Evolutionary conservation across 1,284 basidiomycete genomes (phyloP).

Genomic region (Pterula multifida): DNA sequence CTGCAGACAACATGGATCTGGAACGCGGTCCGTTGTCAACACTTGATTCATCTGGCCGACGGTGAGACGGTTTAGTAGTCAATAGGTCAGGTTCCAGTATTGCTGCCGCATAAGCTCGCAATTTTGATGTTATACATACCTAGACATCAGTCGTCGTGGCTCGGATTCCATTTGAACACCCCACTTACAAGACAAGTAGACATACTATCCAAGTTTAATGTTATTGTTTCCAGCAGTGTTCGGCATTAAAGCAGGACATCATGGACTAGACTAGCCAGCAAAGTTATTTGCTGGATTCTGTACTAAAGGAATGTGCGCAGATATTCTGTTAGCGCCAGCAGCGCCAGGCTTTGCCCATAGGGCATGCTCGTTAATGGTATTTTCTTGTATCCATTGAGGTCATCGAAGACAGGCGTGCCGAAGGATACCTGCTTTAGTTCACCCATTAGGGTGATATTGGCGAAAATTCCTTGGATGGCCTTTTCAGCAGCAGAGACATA

Average conservation of each 20-base stretch:
- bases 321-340: conserved; percentile 34
- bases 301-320: conserved; percentile 29
- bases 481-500: conserved; percentile 33
- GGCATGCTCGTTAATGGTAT: conserved; percentile 53
- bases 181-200: too few species aligned
- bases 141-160: too few species aligned
- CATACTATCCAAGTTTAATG: too few species aligned
- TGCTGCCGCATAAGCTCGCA: not conserved
- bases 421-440: conserved; percentile 46
- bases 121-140: too few species aligned
- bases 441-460: conserved; percentile 38
- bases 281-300: too few species aligned
- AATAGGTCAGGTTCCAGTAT: conserved; percentile 10
- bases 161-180: too few species aligned
- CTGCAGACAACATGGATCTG: conserved; percentile 17
- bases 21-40: conserved; percentile 14
- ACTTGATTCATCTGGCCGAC: conserved; percentile 22
- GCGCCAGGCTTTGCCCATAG: conserved; percentile 49
- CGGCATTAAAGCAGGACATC: too few species aligned
- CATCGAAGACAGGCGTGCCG: conserved; percentile 45
- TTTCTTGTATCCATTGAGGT: conserved; percentile 42
- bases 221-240: too few species aligned
- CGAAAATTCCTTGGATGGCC: conserved; percentile 41
- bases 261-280: too few species aligned
- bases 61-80: conserved; percentile 33